Evolutionary conservation across 257 asterid species (phyloP).

Genomic region (Agastache rugosa): DNA sequence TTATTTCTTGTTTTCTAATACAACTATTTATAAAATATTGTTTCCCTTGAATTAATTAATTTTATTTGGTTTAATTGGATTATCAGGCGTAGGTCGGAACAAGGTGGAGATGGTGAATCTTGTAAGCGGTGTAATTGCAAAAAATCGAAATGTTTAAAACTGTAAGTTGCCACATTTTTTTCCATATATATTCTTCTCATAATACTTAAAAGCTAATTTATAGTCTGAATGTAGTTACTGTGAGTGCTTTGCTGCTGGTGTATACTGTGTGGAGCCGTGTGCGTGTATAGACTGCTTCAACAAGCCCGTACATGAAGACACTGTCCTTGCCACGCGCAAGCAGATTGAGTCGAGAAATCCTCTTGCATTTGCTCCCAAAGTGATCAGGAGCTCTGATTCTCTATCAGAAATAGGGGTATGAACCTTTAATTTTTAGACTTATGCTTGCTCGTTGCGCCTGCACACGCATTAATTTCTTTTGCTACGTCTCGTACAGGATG

Average conservation of each 20-base stretch:
- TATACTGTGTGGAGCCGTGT: conserved; percentile 72
- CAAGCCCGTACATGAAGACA: conserved; percentile 66
- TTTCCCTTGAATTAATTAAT: not conserved
- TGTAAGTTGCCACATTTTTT: conserved; percentile 46
- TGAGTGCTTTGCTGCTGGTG: conserved; percentile 82
- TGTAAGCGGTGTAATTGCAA: conserved; percentile 76
- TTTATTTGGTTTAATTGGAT: conserved; percentile 23
- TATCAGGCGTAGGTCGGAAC: conserved; percentile 52
- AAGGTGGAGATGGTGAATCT: conserved; percentile 48
- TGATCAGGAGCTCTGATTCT: conserved; percentile 50
- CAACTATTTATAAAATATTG: not conserved
- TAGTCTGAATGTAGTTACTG: conserved; percentile 54
- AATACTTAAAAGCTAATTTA: not conserved
- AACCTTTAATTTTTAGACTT: not conserved
- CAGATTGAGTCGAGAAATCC: conserved; percentile 76
- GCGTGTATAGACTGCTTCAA: conserved; percentile 71
- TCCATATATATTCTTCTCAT: too few relatives aligned
- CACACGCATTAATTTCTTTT: not conserved
- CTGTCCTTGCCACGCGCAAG: conserved; percentile 71
- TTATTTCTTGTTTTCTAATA: not conserved
- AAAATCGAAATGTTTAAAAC: conserved; percentile 68
- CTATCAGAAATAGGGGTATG: conserved; percentile 48
- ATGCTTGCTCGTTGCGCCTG: not conserved
- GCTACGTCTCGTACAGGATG: conserved; percentile 44
- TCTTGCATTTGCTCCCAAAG: conserved; percentile 79